Evolutionary conservation across 1,284 basidiomycete genomes (phyloP), one percentile per base, ranked within the genome.

Genomic region (Heliocybe sulcata): DNA sequence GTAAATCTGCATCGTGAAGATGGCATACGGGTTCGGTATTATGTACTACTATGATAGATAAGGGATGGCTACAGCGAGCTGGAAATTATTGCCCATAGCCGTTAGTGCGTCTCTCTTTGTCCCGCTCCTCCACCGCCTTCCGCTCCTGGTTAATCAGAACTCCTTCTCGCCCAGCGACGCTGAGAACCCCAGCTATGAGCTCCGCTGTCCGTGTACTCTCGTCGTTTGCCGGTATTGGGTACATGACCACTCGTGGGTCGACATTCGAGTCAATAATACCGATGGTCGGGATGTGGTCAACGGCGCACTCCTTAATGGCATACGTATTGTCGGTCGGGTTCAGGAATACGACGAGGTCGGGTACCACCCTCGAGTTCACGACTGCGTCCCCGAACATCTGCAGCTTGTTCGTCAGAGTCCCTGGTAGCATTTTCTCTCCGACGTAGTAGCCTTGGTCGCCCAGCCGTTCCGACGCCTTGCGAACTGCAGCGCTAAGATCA

Each of bases 211-310:
- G 83, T 9, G 89, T 81, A 66, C 87, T 92, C 72, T 98, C 96
- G 73, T 98, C 96, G 70, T 99, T 99, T 35, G 93, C 95, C 1
- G 95, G 96, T 64, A 99, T 98, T 33, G 97, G 90, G 71, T 98
- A 99, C 79, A 98, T 98, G 57, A 99, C 95, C 35, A 94, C 79
- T 19, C 97, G 85, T 3, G 97, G 97, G 71, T 99, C 97, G 38
- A 88, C 91, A 68, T 99, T 94, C 26, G 94, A 92, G 72, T 99
- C 97, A 57, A 95, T 83, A 59, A 99, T 87, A 26, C 86, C 93
- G 59, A 95, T 82, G 0, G 93, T 95, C 0, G 93, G 93, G 52
- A 95, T 81, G 64, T 93, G 87, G 58, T 86, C 80, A 52, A 86
- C 76, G 4, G 90, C 90, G 64, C 90, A 93, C 74, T 96, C 93